Conservation (phyloP, 2,329 filamentous ascomycete genomes). For the Stagonosporopsis chrysanthemi region DNA sequence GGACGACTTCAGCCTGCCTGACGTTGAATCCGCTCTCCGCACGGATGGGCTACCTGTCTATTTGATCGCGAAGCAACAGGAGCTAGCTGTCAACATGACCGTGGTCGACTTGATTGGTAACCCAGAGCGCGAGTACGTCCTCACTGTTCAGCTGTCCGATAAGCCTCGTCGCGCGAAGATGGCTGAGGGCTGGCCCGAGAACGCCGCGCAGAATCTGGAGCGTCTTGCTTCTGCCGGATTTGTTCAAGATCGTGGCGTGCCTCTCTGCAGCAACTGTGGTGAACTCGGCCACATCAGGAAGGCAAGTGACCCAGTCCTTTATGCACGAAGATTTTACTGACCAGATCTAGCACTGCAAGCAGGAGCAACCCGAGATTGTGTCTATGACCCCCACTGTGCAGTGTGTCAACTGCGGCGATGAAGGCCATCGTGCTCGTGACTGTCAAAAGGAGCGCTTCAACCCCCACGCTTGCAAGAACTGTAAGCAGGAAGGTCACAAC, state of each 20-base stretch:
- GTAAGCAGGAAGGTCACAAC: slow-evolving; percentile 58
- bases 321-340: slow-evolving; percentile 9
- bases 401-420: slow-evolving; percentile 70
- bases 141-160: slow-evolving; percentile 68
- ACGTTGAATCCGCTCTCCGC: slow-evolving; percentile 61
- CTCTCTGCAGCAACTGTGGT: slow-evolving; percentile 69
- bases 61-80: slow-evolving; percentile 61
- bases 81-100: slow-evolving; percentile 54
- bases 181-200: slow-evolving; percentile 66
- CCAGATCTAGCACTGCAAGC: slow-evolving; percentile 59
- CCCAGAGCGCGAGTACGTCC: slow-evolving; percentile 68
- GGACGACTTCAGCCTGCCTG: slow-evolving; percentile 52
- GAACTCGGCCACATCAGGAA: slow-evolving; percentile 69
- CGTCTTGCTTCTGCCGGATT: slow-evolving; percentile 73
- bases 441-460: slow-evolving; percentile 65
- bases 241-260: slow-evolving; percentile 64
- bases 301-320: slow-evolving; percentile 8
- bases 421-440: slow-evolving; percentile 73
- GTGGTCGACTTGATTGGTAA: slow-evolving; percentile 63
- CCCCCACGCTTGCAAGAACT: slow-evolving; percentile 73
- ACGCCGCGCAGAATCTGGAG: slow-evolving; percentile 65
- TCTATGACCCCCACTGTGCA: slow-evolving; percentile 57
- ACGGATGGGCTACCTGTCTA: slow-evolving; percentile 56
- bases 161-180: slow-evolving; percentile 63
- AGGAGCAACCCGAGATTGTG: slow-evolving; percentile 62